These are phyloP conservation scores for Acrocalymma vagum DNA, from an alignment of 2,329 filamentous ascomycete genomes.

Conservation along the genomic window DNA sequence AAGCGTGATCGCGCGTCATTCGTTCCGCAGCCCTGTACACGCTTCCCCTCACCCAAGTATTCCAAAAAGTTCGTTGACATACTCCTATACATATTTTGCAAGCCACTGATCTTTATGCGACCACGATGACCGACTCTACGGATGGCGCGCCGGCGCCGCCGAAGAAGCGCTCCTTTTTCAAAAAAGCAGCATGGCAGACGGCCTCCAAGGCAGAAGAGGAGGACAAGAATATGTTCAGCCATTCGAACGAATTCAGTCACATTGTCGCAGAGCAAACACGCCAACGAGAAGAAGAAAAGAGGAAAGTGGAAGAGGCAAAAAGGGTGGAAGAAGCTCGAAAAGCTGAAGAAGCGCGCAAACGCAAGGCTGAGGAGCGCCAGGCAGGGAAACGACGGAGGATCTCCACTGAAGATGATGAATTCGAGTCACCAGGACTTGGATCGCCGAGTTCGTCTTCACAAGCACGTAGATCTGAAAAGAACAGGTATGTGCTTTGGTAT, in stretches of 20 bases:
- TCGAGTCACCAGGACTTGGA: slow-evolving; percentile 10
- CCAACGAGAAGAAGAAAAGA: slow-evolving; percentile 36
- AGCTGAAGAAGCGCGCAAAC: slow-evolving; percentile 35
- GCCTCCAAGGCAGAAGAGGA: slow-evolving; percentile 44
- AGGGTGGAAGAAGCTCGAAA: no score
- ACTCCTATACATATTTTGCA: no score
- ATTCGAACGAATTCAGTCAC: slow-evolving; percentile 49
- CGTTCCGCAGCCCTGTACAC: not conserved
- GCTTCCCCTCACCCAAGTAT: not conserved
- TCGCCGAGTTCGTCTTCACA: slow-evolving; percentile 17
- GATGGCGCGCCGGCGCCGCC: slow-evolving; percentile 31
- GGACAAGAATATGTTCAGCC: slow-evolving; percentile 52
- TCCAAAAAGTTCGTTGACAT: no score
- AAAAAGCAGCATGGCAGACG: slow-evolving; percentile 61
- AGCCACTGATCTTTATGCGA: slow-evolving; percentile 23
- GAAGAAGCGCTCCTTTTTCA: slow-evolving; percentile 63
- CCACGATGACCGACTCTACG: slow-evolving; percentile 34
- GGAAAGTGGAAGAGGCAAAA: slow-evolving; percentile 29
- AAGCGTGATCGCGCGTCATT: slow-evolving; percentile 44
- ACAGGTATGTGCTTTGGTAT: slow-evolving; percentile 32
- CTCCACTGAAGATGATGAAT: slow-evolving; percentile 25
- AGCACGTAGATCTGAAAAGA: slow-evolving; percentile 15
- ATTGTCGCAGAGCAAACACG: slow-evolving; percentile 50
- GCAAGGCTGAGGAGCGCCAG: slow-evolving; percentile 36
- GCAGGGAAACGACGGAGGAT: slow-evolving; percentile 30